A percentile compares a stretch with the other conserved stretches of the same genome.
These are phyloP conservation scores for Coccomyxa subellipsoidea DNA, from an alignment of 163 green algal genomes.

Conservation along the genomic window DNA sequence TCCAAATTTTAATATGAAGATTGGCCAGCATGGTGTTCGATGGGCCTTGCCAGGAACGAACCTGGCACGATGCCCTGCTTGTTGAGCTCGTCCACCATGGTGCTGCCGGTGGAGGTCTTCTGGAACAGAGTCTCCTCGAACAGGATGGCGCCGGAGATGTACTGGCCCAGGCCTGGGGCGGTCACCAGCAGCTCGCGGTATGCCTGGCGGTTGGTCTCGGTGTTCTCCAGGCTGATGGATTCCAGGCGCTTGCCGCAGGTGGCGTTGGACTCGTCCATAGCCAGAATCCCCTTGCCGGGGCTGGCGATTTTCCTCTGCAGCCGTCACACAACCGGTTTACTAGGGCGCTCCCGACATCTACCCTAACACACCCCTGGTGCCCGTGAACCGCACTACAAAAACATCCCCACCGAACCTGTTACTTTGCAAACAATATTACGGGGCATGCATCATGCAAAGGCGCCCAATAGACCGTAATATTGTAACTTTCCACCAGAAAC, in stretches of 20 bases:
- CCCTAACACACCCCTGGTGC: neutral
- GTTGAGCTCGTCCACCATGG: slow-evolving; percentile 86
- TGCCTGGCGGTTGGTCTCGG: slow-evolving; percentile 92
- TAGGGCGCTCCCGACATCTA: neutral
- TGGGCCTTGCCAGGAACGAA: neutral
- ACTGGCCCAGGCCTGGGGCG: slow-evolving; percentile 81
- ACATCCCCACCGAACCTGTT: neutral
- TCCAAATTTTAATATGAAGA: too few species aligned
- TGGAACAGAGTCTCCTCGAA: slow-evolving; percentile 99
- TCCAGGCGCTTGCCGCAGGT: slow-evolving; percentile 98
- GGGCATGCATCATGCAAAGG: neutral
- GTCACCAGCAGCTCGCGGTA: slow-evolving; percentile 97
- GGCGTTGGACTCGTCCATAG: slow-evolving; percentile 99
- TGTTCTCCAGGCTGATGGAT: slow-evolving; percentile 98
- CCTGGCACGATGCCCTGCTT: slow-evolving; percentile 76
- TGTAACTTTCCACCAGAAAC: slow-evolving; percentile 1
- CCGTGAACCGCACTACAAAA: slow-evolving; percentile 10
- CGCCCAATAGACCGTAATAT: too few species aligned
- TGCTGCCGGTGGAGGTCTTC: slow-evolving; percentile 72
- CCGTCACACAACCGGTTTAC: neutral
- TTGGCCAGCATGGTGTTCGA: too few species aligned
- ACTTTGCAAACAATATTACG: neutral
- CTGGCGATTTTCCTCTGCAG: slow-evolving; percentile 84
- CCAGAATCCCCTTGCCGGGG: slow-evolving; percentile 88
- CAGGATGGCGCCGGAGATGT: slow-evolving; percentile 94